A percentile compares a stretch with the other conserved stretches of the same genome.
phyloP scores from a whole-genome alignment of 2,329 filamentous ascomycete genomes.

The Phyllosticta capitalensis region DNA sequence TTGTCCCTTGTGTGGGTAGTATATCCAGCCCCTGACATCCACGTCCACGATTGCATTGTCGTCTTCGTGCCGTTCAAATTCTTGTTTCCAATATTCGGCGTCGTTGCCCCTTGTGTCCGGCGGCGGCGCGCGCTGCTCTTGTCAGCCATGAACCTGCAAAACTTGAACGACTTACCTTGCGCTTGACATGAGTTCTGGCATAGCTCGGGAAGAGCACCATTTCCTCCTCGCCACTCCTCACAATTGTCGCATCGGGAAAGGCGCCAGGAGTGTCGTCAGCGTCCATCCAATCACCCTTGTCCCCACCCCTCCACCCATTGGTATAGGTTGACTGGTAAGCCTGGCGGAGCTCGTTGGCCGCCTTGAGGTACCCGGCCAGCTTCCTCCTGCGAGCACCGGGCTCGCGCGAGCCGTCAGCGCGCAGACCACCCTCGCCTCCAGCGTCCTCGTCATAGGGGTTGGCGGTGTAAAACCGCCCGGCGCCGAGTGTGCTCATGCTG shows the following conservation, averaged over 20 bases:
- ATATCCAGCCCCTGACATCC: constrained; percentile 93
- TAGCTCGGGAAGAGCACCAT: constrained; percentile 96
- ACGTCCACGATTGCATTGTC: constrained; percentile 84
- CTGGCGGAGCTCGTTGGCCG: constrained; percentile 62
- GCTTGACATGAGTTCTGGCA: constrained; percentile 59
- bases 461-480: constrained; percentile 9
- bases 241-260: constrained; percentile 78
- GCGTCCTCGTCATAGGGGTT: constrained; percentile 4
- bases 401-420: constrained; percentile 37
- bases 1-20: constrained; percentile 72
- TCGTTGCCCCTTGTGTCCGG: constrained; percentile 29
- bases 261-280: constrained; percentile 55
- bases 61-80: constrained; percentile 73
- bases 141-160: background rate
- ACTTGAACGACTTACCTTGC: constrained; percentile 26
- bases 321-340: constrained; percentile 50
- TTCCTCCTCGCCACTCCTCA: constrained; percentile 72
- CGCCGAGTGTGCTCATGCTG: constrained; percentile 6
- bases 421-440: constrained; percentile 24
- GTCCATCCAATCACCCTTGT: constrained; percentile 28
- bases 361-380: constrained; percentile 62
- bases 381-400: constrained; percentile 67
- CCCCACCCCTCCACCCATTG: constrained; percentile 35
- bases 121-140: background rate
- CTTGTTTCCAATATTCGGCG: constrained; percentile 64